Conservation (phyloP, 768 basidiomycete genomes). For the Lactarius deliciosus region DNA sequence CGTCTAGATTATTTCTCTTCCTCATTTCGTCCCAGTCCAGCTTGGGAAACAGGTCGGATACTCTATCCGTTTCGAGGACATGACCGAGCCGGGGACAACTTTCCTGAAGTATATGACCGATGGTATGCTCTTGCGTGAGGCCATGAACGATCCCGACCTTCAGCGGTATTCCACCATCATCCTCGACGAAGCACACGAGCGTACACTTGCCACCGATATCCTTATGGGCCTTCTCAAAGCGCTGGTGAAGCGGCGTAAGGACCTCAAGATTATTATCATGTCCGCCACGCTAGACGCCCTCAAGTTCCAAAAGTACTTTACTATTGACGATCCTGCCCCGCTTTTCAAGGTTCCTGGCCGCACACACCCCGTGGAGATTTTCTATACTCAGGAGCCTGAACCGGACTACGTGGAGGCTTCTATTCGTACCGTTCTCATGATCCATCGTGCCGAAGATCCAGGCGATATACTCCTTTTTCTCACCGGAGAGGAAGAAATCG, state of each 20-base stretch:
- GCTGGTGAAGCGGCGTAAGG: slow-evolving; percentile 73
- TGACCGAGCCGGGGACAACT: slow-evolving; percentile 85
- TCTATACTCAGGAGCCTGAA: slow-evolving; percentile 90
- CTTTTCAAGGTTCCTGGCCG: slow-evolving; percentile 90
- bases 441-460: slow-evolving; percentile 91
- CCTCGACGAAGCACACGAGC: slow-evolving; percentile 97
- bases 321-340: slow-evolving; percentile 54
- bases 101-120: slow-evolving; percentile 99
- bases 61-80: slow-evolving; percentile 97
- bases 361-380: slow-evolving; percentile 94
- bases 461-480: slow-evolving; percentile 94
- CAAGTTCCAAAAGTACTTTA: slow-evolving; percentile 97
- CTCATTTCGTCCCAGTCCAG: slow-evolving; percentile 53
- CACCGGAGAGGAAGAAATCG: slow-evolving; percentile 98
- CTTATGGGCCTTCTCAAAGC: slow-evolving; percentile 95
- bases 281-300: slow-evolving; percentile 94
- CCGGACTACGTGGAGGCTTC: slow-evolving; percentile 97
- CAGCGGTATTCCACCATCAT: slow-evolving; percentile 95
- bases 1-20: slow-evolving; percentile 15
- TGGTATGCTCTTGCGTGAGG: slow-evolving; percentile 97
- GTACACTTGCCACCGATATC: slow-evolving; percentile 96
- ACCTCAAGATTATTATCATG: slow-evolving; percentile 98
- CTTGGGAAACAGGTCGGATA: slow-evolving; percentile 96
- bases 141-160: slow-evolving; percentile 93
- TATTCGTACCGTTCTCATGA: slow-evolving; percentile 94